phyloP scores from a whole-genome alignment of 208 protist species.

The Acanthamoeba quina region DNA sequence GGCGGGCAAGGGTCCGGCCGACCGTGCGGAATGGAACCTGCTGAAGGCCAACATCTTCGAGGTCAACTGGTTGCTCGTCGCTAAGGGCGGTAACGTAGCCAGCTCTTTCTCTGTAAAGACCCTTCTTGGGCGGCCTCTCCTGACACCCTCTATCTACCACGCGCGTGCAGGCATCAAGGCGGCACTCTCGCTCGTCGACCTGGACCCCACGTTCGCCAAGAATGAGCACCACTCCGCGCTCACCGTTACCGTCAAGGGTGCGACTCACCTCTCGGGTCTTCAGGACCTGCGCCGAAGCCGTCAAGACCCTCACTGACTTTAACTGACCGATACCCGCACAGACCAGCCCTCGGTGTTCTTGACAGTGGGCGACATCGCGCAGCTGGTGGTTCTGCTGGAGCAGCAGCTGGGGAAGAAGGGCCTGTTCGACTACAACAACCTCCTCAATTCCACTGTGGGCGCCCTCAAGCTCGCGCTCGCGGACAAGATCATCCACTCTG shows the following conservation, averaged over 20 bases:
- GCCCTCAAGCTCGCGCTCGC: conserved; percentile 31
- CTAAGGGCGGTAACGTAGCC: neutral
- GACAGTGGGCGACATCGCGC: neutral
- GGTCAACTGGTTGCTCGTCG: conserved; percentile 44
- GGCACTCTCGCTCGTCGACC: neutral
- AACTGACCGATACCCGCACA: neutral
- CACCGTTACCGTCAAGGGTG: conserved; percentile 17
- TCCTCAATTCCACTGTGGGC: conserved; percentile 41
- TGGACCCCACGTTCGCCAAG: conserved; percentile 13
- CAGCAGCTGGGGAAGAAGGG: conserved; percentile 29
- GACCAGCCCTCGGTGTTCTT: conserved; percentile 7
- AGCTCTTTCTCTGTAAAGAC: neutral
- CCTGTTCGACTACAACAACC: conserved; percentile 34
- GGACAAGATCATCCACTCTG: conserved; percentile 1
- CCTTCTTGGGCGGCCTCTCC: no score
- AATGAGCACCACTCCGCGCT: neutral
- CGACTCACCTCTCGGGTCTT: neutral
- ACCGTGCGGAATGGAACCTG: conserved; percentile 41
- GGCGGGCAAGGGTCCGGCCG: neutral
- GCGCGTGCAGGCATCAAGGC: conserved; percentile 6
- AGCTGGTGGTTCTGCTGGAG: conserved; percentile 40
- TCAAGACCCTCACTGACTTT: neutral
- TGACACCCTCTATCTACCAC: neutral
- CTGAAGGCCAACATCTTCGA: conserved; percentile 61
- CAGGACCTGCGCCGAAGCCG: neutral